Percentiles rank a stretch among this genome's conserved stretches.
phyloP scores from a whole-genome alignment of 1,284 basidiomycete genomes.

The Ceratobasidium sp. region DNA sequence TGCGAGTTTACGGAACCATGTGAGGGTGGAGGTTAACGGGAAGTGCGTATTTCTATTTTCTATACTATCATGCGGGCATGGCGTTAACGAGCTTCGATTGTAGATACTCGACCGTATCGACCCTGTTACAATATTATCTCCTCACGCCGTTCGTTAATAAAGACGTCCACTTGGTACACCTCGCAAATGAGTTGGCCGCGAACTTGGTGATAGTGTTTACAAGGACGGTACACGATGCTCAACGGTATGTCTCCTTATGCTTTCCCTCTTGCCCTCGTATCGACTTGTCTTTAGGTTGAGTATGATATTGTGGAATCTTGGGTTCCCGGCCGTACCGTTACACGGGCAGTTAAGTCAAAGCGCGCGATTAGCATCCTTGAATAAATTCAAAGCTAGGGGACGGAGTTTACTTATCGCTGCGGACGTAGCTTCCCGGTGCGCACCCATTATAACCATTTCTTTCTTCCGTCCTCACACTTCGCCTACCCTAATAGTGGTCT shows the following conservation, averaged over 20 bases:
- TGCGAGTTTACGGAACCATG: constrained; percentile 94
- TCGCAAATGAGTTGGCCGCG: constrained; percentile 90
- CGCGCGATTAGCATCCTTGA: constrained; percentile 92
- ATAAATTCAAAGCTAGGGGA: constrained; percentile 97
- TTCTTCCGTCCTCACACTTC: constrained; percentile 22
- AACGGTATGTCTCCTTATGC: constrained; percentile 65
- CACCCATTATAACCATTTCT: constrained; percentile 44
- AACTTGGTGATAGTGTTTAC: constrained; percentile 98
- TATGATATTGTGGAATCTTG: constrained; percentile 90
- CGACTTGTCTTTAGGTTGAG: constrained; percentile 64
- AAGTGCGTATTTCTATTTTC: constrained; percentile 71
- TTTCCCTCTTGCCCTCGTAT: constrained; percentile 5
- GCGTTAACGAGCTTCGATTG: not conserved
- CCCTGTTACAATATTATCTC: constrained; percentile 96
- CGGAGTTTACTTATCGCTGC: constrained; percentile 94
- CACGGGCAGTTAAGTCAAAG: constrained; percentile 97
- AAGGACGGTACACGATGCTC: constrained; percentile 94
- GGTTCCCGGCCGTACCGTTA: constrained; percentile 95
- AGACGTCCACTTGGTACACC: constrained; percentile 91
- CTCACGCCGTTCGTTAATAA: constrained; percentile 95
- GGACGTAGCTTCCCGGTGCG: constrained; percentile 78
- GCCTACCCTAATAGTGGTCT: constrained; percentile 74
- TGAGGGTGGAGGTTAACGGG: constrained; percentile 93
- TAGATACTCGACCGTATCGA: constrained; percentile 97
- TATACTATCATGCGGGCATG: too few species aligned